Evolutionary conservation across 352 stramenopile species (phyloP).

Genomic region (Pythium brassicae): DNA sequence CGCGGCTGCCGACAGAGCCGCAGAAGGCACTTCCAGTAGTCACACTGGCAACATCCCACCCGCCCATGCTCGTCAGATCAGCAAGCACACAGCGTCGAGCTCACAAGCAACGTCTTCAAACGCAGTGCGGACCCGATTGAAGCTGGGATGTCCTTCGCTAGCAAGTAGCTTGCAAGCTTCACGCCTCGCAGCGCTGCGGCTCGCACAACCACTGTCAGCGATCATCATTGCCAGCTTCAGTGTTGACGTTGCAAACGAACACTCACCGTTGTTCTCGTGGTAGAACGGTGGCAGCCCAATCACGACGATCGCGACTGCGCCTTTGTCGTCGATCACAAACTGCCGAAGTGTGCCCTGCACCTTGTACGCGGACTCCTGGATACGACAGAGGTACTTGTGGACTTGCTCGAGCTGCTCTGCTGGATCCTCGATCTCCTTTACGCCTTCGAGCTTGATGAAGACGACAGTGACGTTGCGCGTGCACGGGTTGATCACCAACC

Average conservation of each 20-base stretch:
- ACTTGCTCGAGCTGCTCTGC: slow-evolving; percentile 45
- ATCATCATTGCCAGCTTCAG: not conserved
- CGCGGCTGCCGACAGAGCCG: slow-evolving; percentile 61
- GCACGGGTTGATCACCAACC: slow-evolving; percentile 55
- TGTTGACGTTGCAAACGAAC: too few relatives aligned
- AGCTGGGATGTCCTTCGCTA: slow-evolving; percentile 56
- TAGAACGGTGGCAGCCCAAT: slow-evolving; percentile 77
- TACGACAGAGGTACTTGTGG: slow-evolving; percentile 54
- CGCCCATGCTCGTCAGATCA: too few relatives aligned
- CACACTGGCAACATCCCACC: slow-evolving; percentile 24
- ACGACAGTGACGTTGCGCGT: slow-evolving; percentile 66
- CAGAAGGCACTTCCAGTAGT: slow-evolving; percentile 75
- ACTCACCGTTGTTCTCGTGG: slow-evolving; percentile 80
- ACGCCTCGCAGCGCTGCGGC: slow-evolving; percentile 46
- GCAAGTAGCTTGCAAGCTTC: slow-evolving; percentile 57
- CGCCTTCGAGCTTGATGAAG: slow-evolving; percentile 62
- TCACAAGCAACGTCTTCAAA: not conserved
- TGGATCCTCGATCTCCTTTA: slow-evolving; percentile 38
- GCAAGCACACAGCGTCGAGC: not conserved
- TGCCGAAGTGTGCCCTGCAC: slow-evolving; percentile 77
- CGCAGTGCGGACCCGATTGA: slow-evolving; percentile 52
- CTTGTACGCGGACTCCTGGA: slow-evolving; percentile 77
- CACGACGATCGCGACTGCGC: slow-evolving; percentile 69
- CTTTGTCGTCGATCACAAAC: slow-evolving; percentile 87
- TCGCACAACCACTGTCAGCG: slow-evolving; percentile 5